Conservation (phyloP, 2,329 filamentous ascomycete genomes). For the Orbilia ellipsospora region DNA sequence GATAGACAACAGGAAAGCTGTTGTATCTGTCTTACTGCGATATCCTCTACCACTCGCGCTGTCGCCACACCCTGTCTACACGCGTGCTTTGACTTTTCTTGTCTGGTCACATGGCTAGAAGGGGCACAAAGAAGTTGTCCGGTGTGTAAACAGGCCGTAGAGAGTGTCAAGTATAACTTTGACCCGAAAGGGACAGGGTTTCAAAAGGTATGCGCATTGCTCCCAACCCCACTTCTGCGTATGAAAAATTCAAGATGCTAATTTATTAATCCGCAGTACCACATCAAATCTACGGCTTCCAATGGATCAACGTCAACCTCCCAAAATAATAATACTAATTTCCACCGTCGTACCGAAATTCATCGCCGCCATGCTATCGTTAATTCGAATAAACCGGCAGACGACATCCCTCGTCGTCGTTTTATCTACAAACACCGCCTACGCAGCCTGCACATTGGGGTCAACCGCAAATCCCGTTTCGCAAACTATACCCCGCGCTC, state of each 20-base stretch:
- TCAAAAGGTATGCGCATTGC: slow-evolving; percentile 40
- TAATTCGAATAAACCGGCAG: slow-evolving; percentile 17
- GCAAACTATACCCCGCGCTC: slow-evolving; percentile 75
- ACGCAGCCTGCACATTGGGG: slow-evolving; percentile 84
- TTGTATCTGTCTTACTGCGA: slow-evolving; percentile 36
- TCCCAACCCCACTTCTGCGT: not conserved
- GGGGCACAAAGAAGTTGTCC: slow-evolving; percentile 42
- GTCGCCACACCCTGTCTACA: slow-evolving; percentile 50
- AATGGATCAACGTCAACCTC: slow-evolving; percentile 8
- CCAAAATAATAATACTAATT: not conserved
- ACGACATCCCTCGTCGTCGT: slow-evolving; percentile 70
- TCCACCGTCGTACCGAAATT: slow-evolving; percentile 25
- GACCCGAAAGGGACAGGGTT: slow-evolving; percentile 43
- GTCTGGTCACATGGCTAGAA: slow-evolving; percentile 51
- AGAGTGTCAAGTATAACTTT: slow-evolving; percentile 49
- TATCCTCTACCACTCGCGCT: slow-evolving; percentile 45
- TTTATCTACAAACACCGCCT: slow-evolving; percentile 77
- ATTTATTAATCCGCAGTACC: slow-evolving; percentile 25
- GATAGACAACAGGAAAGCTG: slow-evolving; percentile 30
- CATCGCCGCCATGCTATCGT: slow-evolving; percentile 2
- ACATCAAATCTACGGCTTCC: slow-evolving; percentile 23
- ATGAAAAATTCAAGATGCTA: too few relatives aligned
- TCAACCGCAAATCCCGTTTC: slow-evolving; percentile 81
- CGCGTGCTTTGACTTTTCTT: slow-evolving; percentile 54
- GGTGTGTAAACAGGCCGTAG: slow-evolving; percentile 48